Base-by-base conservation (phyloP, 169 alveolate genomes). In the Theileria orientalis region DNA sequence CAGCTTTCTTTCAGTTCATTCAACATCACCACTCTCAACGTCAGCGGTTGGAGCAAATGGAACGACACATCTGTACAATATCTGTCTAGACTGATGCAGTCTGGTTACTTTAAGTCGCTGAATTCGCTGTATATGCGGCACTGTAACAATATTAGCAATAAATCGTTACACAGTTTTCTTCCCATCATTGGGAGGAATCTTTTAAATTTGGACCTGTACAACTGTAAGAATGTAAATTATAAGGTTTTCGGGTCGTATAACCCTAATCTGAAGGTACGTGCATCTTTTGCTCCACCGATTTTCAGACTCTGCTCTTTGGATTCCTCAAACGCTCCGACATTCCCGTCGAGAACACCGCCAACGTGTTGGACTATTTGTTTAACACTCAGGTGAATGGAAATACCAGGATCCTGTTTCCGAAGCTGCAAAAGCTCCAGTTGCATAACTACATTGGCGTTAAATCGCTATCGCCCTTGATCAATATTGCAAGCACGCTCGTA, bases 41-140 rank as follows among this genome's bases (percentile, higher is more conserved):
- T 78, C 41, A 56, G 71, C n/a, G 83, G 82, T 11, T 78, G 86
- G 86, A 51, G 33, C 27, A 69, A 56, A 2, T 78, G 80, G 83
- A 66, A 56, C 74, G 76, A 78, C 64, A 67, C 74, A n/a, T 21
- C 64, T 0, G 52, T 69, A 5, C 49, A 60, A 47, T 64, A 74
- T 57, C 41, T 78, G 9, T 21, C 59, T 25, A 42, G 29, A n/a
- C 46, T 67, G 68, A 40, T 25, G 13, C 19, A 63, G 1, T 25
- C 35, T 16, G 86, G 83, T 29, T 71, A 78, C 37, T 78, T 70
- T 35, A 63, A 33, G 30, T 23, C 33, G 13, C 51, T 78, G 27
- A 27, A 54, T 0, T 3, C 25, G 14, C 60, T 78, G 29, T 30
- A 40, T 49, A 71, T 78, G 80, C 35, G 86, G 8, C 41, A 57